A percentile compares a stretch with the other conserved stretches of the same genome.
These are phyloP conservation scores for Clonostachys rhizophaga DNA, from an alignment of 2,329 filamentous ascomycete species.

Conservation along the genomic window DNA sequence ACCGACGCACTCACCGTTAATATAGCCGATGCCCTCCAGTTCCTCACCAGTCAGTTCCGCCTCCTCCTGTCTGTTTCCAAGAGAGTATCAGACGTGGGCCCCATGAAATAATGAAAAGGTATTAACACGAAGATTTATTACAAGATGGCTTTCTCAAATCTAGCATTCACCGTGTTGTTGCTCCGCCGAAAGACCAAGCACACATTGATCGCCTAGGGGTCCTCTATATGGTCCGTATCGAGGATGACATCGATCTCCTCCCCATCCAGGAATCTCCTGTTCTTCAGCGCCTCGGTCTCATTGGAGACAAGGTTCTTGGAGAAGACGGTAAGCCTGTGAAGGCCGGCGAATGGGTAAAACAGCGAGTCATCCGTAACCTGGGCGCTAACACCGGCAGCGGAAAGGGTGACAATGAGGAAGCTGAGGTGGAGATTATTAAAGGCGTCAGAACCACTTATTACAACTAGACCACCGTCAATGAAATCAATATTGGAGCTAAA, in stretches of 20 bases:
- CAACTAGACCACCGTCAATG: background rate
- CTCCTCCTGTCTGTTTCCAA: background rate
- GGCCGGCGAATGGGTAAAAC: constrained; percentile 20
- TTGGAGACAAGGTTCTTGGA: constrained; percentile 7
- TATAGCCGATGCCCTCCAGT: constrained; percentile 37
- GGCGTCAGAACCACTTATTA: constrained; percentile 21
- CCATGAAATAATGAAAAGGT: background rate
- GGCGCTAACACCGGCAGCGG: constrained; percentile 10
- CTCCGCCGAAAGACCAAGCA: constrained; percentile 24
- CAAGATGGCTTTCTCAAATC: constrained; percentile 25
- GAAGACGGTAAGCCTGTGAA: constrained; percentile 13
- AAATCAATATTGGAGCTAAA: background rate
- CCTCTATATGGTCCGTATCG: constrained; percentile 38
- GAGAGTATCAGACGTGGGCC: too few species aligned
- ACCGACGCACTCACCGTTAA: constrained; percentile 39
- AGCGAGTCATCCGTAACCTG: constrained; percentile 9
- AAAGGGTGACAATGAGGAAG: constrained; percentile 11
- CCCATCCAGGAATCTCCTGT: constrained; percentile 16
- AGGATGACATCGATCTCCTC: constrained; percentile 18
- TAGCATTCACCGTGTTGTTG: constrained; percentile 22
- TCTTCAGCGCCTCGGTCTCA: constrained; percentile 21
- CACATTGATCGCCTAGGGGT: constrained; percentile 34
- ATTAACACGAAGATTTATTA: background rate
- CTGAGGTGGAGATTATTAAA: constrained; percentile 17
- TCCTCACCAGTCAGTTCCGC: constrained; percentile 26